phyloP scores from a whole-genome alignment of 1,284 basidiomycete genomes.

The Abortiporus biennis region DNA sequence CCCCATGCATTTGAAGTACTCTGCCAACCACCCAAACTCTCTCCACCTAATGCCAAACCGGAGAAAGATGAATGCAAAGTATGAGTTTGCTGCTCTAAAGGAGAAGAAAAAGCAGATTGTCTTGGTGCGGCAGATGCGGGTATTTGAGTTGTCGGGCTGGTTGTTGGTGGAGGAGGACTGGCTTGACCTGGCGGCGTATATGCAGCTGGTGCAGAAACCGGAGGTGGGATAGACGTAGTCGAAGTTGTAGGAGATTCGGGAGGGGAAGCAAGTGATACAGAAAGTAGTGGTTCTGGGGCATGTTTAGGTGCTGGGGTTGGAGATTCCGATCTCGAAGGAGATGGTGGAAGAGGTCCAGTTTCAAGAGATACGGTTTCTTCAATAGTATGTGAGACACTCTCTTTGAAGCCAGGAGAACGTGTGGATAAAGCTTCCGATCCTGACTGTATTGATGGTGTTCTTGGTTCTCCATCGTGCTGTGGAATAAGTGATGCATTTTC shows the following conservation, averaged over 20 bases:
- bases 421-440: constrained; percentile 13
- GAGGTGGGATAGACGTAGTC: constrained; percentile 11
- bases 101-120: constrained; percentile 37
- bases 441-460: constrained; percentile 8
- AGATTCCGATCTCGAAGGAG: constrained; percentile 10
- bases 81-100: constrained; percentile 36
- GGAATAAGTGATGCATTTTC: not conserved
- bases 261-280: not conserved
- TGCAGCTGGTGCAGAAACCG: constrained; percentile 15
- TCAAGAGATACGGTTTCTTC: constrained; percentile 23
- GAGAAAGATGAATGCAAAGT: constrained; percentile 43
- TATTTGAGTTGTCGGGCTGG: constrained; percentile 15
- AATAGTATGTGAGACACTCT: constrained; percentile 19
- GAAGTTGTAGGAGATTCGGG: constrained; percentile 5
- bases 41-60: constrained; percentile 57
- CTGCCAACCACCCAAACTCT: constrained; percentile 40
- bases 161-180: constrained; percentile 16
- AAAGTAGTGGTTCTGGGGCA: constrained; percentile 7
- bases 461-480: constrained; percentile 19
- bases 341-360: constrained; percentile 21
- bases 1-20: constrained; percentile 11
- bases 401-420: constrained; percentile 24
- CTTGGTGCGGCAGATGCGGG: constrained; percentile 15
- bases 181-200: constrained; percentile 12
- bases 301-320: constrained; percentile 3